A percentile compares a stretch with the other conserved stretches of the same genome.
These are phyloP conservation scores for Leccinum broughii DNA, from an alignment of 768 basidiomycete genomes.

Conservation along the genomic window DNA sequence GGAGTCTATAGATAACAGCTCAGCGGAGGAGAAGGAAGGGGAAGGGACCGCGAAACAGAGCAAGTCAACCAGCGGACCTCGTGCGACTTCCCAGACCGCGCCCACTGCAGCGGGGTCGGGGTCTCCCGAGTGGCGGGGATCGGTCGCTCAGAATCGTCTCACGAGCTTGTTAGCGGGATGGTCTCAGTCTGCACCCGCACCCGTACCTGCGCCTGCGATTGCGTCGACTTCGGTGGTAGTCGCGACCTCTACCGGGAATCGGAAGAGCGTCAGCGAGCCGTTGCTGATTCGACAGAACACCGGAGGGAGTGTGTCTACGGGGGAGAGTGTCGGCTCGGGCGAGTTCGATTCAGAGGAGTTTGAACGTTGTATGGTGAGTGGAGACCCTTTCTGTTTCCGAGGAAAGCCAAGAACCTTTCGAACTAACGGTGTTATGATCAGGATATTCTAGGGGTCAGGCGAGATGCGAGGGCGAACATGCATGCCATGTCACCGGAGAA, in stretches of 20 bases:
- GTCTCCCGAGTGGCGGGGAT: slow-evolving; percentile 51
- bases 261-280: slow-evolving; percentile 75
- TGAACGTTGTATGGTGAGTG: slow-evolving; percentile 67
- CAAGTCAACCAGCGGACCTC: slow-evolving; percentile 32
- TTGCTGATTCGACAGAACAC: slow-evolving; percentile 51
- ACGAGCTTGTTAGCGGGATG: slow-evolving; percentile 69
- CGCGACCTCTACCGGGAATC: slow-evolving; percentile 37
- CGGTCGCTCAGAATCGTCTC: slow-evolving; percentile 57
- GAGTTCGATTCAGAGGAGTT: slow-evolving; percentile 51
- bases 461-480: slow-evolving; percentile 65
- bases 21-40: slow-evolving; percentile 36
- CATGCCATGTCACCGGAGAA: slow-evolving; percentile 57
- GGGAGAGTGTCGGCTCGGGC: slow-evolving; percentile 28
- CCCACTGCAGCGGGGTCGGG: slow-evolving; percentile 21
- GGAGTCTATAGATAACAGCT: background rate
- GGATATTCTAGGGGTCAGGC: slow-evolving; percentile 75
- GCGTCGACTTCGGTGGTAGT: slow-evolving; percentile 34
- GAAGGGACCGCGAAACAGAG: slow-evolving; percentile 66
- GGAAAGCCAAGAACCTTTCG: slow-evolving; percentile 6
- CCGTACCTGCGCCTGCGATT: slow-evolving; percentile 15
- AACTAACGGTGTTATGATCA: slow-evolving; percentile 29
- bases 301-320: slow-evolving; percentile 30
- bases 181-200: slow-evolving; percentile 50
- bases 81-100: slow-evolving; percentile 19
- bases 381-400: background rate